phyloP scores from a whole-genome alignment of 73 alveolate genomes.

The Symbiodinium pilosum region DNA sequence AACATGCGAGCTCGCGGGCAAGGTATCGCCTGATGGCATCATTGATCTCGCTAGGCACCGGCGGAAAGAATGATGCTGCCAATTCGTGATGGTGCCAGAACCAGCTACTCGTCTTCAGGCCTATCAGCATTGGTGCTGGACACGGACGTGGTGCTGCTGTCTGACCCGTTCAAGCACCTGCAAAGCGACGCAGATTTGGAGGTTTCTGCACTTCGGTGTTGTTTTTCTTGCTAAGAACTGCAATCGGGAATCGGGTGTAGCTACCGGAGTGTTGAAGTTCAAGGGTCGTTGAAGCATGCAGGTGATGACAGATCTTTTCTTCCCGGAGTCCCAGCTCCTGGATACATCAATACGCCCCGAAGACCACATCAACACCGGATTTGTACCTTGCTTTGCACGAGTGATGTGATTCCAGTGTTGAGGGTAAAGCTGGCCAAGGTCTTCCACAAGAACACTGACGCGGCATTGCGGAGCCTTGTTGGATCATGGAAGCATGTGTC shows the following conservation, averaged over 20 bases:
- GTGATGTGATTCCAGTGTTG: background rate
- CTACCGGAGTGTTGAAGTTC: too few species aligned
- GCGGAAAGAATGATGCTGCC: background rate
- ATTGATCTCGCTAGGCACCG: conserved; percentile 29
- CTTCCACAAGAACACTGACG: background rate
- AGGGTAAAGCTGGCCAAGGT: background rate
- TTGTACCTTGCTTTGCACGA: background rate
- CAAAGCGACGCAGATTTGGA: conserved; percentile 7
- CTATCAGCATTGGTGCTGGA: conserved; percentile 11
- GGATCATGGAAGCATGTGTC: background rate
- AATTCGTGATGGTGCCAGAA: background rate
- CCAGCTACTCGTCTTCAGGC: background rate
- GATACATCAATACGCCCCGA: conserved; percentile 19
- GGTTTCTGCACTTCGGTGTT: background rate
- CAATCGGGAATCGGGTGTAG: background rate
- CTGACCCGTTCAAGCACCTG: conserved; percentile 35
- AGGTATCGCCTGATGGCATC: conserved; percentile 87
- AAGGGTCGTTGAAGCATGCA: background rate
- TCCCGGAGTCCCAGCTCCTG: conserved; percentile 51
- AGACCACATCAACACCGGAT: conserved; percentile 52
- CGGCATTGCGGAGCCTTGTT: background rate
- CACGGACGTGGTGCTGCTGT: conserved; percentile 57
- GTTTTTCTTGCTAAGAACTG: background rate
- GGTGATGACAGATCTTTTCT: conserved; percentile 67
- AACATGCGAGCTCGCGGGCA: background rate